These are phyloP conservation scores for Sordariomycetes sp. DNA, from an alignment of 2,329 filamentous ascomycete genomes.

Conservation along the genomic window DNA sequence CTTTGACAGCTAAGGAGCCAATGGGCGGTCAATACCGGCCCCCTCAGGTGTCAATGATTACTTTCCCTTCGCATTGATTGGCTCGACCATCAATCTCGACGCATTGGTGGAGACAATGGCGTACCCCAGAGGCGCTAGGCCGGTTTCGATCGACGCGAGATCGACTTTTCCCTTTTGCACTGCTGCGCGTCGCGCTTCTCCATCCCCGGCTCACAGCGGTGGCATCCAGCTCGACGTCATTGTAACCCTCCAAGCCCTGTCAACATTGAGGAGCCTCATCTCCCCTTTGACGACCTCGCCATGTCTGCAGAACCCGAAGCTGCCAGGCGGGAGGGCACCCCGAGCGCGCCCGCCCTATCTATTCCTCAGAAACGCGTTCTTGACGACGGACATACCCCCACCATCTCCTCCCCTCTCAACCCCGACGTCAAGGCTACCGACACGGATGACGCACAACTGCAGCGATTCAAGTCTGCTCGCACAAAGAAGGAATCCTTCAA, in stretches of 20 bases:
- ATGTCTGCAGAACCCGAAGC: slow-evolving; percentile 27
- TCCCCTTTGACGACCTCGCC: slow-evolving; percentile 2
- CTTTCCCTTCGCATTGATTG: slow-evolving; percentile 3
- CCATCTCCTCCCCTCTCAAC: slow-evolving; percentile 67
- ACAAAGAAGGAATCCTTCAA: slow-evolving; percentile 59
- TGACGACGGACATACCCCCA: slow-evolving; percentile 61
- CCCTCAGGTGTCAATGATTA: slow-evolving; percentile 5
- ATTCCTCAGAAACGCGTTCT: slow-evolving; percentile 57
- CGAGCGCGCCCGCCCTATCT: slow-evolving; percentile 29
- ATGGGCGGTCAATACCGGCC: neutral
- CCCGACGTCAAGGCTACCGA: slow-evolving; percentile 43
- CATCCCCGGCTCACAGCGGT: no score
- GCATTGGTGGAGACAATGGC: neutral
- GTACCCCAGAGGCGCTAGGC: neutral
- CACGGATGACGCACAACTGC: slow-evolving; percentile 33
- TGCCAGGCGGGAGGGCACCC: slow-evolving; percentile 31
- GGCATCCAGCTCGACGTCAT: neutral
- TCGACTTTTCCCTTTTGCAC: no score
- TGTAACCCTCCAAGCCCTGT: no score
- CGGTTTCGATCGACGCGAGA: neutral
- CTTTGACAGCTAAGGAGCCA: slow-evolving; percentile 1
- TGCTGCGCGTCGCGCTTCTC: no score
- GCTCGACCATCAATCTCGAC: neutral
- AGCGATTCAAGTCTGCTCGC: slow-evolving; percentile 29
- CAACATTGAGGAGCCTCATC: no score